Conservation (phyloP, 768 basidiomycete species). For the Naganishia kalamii region DNA sequence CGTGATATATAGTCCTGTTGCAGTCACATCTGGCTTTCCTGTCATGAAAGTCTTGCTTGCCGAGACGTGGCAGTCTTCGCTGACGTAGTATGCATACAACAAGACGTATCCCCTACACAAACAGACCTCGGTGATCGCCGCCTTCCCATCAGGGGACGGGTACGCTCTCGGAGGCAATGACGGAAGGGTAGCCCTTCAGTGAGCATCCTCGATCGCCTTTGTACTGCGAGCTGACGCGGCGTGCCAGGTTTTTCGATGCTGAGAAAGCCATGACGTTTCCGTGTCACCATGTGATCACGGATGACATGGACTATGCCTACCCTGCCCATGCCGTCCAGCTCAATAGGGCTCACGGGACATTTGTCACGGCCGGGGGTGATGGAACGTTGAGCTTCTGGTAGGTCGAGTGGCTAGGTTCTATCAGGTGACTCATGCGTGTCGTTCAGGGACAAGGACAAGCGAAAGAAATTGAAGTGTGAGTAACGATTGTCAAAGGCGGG, state of each 20-base stretch:
- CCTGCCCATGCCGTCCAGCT: slow-evolving; percentile 83
- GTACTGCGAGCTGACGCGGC: neutral
- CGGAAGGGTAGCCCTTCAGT: slow-evolving; percentile 91
- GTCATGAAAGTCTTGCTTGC: too few species aligned
- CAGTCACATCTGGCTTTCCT: too few species aligned
- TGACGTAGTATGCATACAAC: too few species aligned
- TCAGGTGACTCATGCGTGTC: too few species aligned
- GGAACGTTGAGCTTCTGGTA: slow-evolving; percentile 38
- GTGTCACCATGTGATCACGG: slow-evolving; percentile 50
- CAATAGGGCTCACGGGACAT: slow-evolving; percentile 77
- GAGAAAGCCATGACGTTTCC: slow-evolving; percentile 89
- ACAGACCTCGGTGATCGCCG: slow-evolving; percentile 41
- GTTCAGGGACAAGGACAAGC: slow-evolving; percentile 90
- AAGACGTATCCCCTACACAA: too few species aligned
- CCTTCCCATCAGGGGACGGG: slow-evolving; percentile 47
- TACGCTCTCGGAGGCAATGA: slow-evolving; percentile 50
- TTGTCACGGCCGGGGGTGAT: slow-evolving; percentile 65
- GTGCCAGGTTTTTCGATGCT: too few species aligned
- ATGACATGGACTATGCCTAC: slow-evolving; percentile 69
- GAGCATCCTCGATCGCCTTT: neutral
- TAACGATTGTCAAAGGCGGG: slow-evolving; percentile 21
- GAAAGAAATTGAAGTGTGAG: slow-evolving; percentile 82
- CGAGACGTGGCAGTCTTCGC: too few species aligned
- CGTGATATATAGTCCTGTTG: too few species aligned
- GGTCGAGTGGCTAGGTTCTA: too few species aligned